Base-by-base conservation (phyloP, 495 filamentous ascomycete species). In the Tetracladium marchalianum region DNA sequence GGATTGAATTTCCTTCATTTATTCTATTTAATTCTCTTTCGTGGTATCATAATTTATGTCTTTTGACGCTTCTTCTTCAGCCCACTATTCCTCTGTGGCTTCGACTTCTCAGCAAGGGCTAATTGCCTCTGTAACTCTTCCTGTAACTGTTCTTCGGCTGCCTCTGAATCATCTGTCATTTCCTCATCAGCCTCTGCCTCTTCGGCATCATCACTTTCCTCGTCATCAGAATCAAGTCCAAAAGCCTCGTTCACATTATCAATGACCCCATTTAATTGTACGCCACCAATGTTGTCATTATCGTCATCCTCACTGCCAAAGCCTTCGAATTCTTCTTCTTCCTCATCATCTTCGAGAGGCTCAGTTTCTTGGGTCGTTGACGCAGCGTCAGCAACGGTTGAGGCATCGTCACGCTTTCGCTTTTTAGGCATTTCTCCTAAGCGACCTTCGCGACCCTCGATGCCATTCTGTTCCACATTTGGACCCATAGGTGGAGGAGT, bases 401-500 rank as follows among this genome's bases (percentile, higher is more conserved):
- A 68, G 27, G 70, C 70, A n/a, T 53, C 47, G 31, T 73, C 72
- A 27, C 70, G 68, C 49, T 77, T 77, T 12, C 77, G 67, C 50
- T 80, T 79, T 49, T 61, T 66, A 11, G 66, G 67, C 73, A 80
- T 80, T 57, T 81, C 77, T 19, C 77, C 77, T 1, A 75, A 56
- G 39, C 69, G 63, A 9, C 77, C 77, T 19, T 68, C 60, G 16
- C 76, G 69, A 1, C 74, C 74, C 37, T 76, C 80, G 17, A 83
- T 67, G 16, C 67, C 71, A 17, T 67, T 74, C 18, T 73, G 70
- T 11, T 67, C 71, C 8, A 65, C 63, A 39, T 58, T 79, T 52
- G 77, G 75, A 22, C 64, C 59, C 7, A 75, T 60, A 12, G 92
- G 92, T 7, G 87, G 81, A 12, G 85, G 80, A 4, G 85, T 90